A percentile compares a stretch with the other conserved stretches of the same genome.
Conservation (phyloP, 2,329 filamentous ascomycete genomes). For the Fusarium sp. region DNA sequence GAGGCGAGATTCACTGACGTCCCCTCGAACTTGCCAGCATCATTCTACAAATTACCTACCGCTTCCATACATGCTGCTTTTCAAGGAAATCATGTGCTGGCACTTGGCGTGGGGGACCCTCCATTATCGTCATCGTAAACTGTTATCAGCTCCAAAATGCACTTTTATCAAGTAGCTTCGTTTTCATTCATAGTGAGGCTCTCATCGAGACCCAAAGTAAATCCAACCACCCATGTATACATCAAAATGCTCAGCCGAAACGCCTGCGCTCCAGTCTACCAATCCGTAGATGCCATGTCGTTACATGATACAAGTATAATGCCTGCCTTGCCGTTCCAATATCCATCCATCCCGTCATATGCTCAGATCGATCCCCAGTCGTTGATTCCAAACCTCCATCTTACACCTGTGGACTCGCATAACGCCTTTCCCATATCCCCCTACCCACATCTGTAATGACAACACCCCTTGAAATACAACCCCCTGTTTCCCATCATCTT, state of each 20-base stretch:
- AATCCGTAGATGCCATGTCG: constrained; percentile 25
- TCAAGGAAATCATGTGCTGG: not conserved
- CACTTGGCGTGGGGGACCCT: constrained; percentile 12
- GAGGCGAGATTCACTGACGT: not conserved
- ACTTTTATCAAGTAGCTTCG: not conserved
- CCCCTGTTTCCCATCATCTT: constrained; percentile 24
- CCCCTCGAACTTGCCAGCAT: not conserved
- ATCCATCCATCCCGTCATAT: not conserved
- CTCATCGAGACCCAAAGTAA: constrained; percentile 8
- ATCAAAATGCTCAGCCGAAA: constrained; percentile 26
- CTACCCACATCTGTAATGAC: constrained; percentile 22
- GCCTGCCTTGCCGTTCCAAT: constrained; percentile 3
- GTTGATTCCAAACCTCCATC: constrained; percentile 21
- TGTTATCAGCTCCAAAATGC: constrained; percentile 4
- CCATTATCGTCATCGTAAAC: not conserved
- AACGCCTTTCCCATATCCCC: not conserved
- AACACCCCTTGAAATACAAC: constrained; percentile 27
- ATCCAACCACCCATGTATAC: not conserved
- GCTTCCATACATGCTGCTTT: not conserved
- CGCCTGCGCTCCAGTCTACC: constrained; percentile 35
- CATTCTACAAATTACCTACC: not conserved
- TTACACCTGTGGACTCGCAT: not conserved
- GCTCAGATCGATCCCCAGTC: not conserved
- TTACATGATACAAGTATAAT: constrained; percentile 35
- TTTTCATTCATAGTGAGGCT: not conserved